Conservation (phyloP, 805 yeast genomes). For the Cyberlindnera veronae region DNA sequence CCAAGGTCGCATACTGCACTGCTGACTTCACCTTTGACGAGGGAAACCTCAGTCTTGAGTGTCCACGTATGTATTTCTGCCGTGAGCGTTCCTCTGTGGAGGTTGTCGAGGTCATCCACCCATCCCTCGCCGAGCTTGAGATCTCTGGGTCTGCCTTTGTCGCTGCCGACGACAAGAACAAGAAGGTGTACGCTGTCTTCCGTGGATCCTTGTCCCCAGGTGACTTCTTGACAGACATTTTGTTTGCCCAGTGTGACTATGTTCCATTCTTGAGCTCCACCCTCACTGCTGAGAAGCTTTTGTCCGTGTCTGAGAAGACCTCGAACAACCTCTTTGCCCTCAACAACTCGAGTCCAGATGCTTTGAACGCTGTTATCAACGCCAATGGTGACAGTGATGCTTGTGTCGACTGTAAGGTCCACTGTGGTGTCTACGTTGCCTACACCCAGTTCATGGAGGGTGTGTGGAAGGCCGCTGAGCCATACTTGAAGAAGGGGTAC, state of each 20-base stretch:
- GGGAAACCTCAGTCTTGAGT: constrained; percentile 14
- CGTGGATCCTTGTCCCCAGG: constrained; percentile 60
- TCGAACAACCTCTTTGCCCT: too few species aligned
- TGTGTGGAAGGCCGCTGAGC: constrained; percentile 32
- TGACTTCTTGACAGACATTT: constrained; percentile 65
- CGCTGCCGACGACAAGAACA: constrained; percentile 43
- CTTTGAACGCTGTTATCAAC: constrained; percentile 1
- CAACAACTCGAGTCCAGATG: too few species aligned
- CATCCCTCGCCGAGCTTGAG: constrained; percentile 30
- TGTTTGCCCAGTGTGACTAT: constrained; percentile 43
- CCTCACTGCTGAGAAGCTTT: constrained; percentile 2
- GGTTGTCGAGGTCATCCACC: constrained; percentile 14
- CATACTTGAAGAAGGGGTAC: constrained; percentile 41
- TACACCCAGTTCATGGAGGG: constrained; percentile 39
- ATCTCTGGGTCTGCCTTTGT: constrained; percentile 54
- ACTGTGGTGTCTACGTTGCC: constrained; percentile 58
- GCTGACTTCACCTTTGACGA: constrained; percentile 1
- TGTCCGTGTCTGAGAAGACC: not conserved
- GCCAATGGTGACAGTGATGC: constrained; percentile 7
- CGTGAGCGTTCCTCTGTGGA: constrained; percentile 4
- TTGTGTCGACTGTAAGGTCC: constrained; percentile 57
- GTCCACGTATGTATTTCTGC: constrained; percentile 20
- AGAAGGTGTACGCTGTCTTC: constrained; percentile 48
- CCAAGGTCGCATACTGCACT: constrained; percentile 22
- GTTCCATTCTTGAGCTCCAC: constrained; percentile 32